Conservation (phyloP, 140 eudicot species). For the Eryngium alpinum region DNA sequence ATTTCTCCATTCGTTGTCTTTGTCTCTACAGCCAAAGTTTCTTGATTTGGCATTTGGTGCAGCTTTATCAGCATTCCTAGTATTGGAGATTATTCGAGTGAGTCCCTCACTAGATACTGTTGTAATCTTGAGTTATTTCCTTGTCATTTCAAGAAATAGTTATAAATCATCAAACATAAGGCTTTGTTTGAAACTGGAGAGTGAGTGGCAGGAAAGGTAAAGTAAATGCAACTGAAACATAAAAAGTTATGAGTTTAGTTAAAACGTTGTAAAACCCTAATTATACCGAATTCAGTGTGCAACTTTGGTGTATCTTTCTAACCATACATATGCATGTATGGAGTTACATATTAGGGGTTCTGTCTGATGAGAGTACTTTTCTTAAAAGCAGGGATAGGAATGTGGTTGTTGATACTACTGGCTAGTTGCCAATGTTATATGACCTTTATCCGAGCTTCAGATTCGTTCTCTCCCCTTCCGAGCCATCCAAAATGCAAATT, state of each 20-base stretch:
- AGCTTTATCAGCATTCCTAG: slow-evolving; percentile 75
- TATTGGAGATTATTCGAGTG: slow-evolving; percentile 83
- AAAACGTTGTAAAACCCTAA: no score
- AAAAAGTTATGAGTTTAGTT: background rate
- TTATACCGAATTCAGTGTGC: no score
- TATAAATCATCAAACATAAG: background rate
- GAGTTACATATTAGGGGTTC: no score
- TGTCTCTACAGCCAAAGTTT: slow-evolving; percentile 61
- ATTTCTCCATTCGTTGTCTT: slow-evolving; percentile 11
- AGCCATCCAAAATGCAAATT: background rate
- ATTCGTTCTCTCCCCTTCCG: background rate
- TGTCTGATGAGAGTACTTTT: background rate
- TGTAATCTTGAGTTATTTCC: background rate
- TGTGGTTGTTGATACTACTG: no score
- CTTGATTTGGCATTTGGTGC: slow-evolving; percentile 92
- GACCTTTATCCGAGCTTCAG: background rate
- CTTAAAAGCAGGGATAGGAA: background rate
- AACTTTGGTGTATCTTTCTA: no score
- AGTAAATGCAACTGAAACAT: background rate
- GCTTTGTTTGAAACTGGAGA: background rate
- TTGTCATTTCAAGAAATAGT: background rate
- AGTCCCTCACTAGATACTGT: slow-evolving; percentile 26
- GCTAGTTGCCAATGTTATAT: background rate
- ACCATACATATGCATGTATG: no score
- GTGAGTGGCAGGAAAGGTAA: background rate